Percentiles rank a stretch among this genome's conserved stretches.
phyloP scores from a whole-genome alignment of 805 yeast genomes.

The Priceomyces carsonii region DNA sequence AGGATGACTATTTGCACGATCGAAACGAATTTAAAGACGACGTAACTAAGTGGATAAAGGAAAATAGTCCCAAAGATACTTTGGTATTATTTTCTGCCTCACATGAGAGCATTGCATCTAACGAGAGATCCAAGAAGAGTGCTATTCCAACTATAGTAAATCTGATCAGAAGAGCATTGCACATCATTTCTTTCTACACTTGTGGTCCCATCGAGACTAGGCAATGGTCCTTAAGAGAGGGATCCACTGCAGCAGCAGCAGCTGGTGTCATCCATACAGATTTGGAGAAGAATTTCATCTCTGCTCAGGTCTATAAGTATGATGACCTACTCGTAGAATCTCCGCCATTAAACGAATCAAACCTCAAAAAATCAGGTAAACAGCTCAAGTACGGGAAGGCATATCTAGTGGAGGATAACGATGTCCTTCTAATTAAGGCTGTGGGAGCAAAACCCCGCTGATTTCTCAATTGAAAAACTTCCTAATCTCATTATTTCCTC shows the following conservation, averaged over 20 bases:
- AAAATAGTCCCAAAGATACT: conserved; percentile 60
- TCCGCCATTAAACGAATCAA: conserved; percentile 51
- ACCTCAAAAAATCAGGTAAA: conserved; percentile 58
- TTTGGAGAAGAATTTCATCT: conserved; percentile 74
- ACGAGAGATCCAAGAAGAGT: conserved; percentile 37
- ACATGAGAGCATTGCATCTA: conserved; percentile 44
- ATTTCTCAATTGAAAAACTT: neutral
- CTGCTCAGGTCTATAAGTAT: conserved; percentile 72
- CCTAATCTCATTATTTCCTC: no score
- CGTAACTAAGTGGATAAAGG: conserved; percentile 66
- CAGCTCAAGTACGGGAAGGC: conserved; percentile 71
- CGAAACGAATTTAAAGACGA: conserved; percentile 50
- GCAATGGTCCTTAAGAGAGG: conserved; percentile 84
- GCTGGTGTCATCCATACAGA: conserved; percentile 91
- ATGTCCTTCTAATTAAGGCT: conserved; percentile 71
- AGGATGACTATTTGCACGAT: conserved; percentile 60
- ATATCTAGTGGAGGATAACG: conserved; percentile 82
- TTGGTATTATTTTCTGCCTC: conserved; percentile 45
- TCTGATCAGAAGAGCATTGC: conserved; percentile 65
- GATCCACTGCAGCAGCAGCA: conserved; percentile 81
- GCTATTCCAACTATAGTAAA: conserved; percentile 64
- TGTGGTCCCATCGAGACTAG: conserved; percentile 84
- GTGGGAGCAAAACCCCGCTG: conserved; percentile 54
- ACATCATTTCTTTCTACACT: conserved; percentile 80
- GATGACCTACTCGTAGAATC: conserved; percentile 48